phyloP scores from a whole-genome alignment of 495 filamentous ascomycete genomes.

The Pseudevernia furfuracea region DNA sequence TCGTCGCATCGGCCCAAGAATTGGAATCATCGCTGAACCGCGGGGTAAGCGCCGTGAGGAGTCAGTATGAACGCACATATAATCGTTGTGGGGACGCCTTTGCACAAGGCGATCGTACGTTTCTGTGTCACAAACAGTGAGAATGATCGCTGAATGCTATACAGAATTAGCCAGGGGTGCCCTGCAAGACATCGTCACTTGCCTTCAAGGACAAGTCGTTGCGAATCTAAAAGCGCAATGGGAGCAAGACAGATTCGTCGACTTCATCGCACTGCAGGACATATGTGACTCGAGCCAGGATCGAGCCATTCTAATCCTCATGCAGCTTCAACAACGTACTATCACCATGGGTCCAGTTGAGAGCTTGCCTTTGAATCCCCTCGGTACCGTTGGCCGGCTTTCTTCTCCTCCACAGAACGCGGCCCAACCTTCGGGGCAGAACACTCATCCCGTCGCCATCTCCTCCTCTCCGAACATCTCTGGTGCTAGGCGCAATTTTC shows the following conservation, averaged over 20 bases:
- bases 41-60: conserved; percentile 29
- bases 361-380: conserved; percentile 4
- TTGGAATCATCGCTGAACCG: conserved; percentile 34
- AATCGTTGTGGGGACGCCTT: conserved; percentile 31
- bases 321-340: conserved; percentile 25
- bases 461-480: neutral
- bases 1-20: conserved; percentile 21
- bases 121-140: neutral
- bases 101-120: conserved; percentile 37
- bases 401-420: neutral
- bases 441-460: neutral
- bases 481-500: neutral
- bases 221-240: conserved; percentile 36
- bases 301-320: conserved; percentile 21
- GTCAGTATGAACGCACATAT: conserved; percentile 30
- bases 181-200: conserved; percentile 41
- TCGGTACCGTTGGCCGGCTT: neutral
- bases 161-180: conserved; percentile 31
- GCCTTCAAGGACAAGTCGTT: conserved; percentile 39
- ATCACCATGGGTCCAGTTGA: conserved; percentile 21
- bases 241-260: conserved; percentile 32
- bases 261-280: conserved; percentile 35
- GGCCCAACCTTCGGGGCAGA: neutral
- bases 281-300: conserved; percentile 24
- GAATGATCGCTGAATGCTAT: neutral